Evolutionary conservation across 2,329 filamentous ascomycete species (phyloP), one percentile per base, ranked within the genome.

Genomic region (Botryotinia globosa): DNA sequence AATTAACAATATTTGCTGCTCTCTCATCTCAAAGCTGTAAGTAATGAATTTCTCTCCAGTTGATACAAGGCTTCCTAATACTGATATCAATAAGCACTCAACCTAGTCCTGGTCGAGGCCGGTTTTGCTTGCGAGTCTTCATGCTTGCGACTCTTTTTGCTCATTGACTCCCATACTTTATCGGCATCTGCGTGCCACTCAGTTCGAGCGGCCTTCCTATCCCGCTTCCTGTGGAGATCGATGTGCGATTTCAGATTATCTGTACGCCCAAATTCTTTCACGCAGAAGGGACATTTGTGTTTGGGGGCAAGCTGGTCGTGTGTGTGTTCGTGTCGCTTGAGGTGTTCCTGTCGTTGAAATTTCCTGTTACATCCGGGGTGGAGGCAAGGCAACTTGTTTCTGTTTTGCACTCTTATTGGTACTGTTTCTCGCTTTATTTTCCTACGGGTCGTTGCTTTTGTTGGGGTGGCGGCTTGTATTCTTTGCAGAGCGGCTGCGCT

Each of bases 331-430:
- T 86, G 85, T 18, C 85, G 79, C 78, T 85, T 85, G 29, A 85
- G 78, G 72, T 86, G 85, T 74, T 86, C 85, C 73, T 84, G 83
- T 65, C 85, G 78, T 79, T 84, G 84, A 77, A 86, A 86, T 8
- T 82, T 82, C 12, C 82, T 82, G 71, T 81, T 81, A 75, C 84
- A 85, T 12, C 82, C 83, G 2, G 81, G 80, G 64, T 82, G 81
- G 58, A 81, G 80, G 79, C 84, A 83, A 74, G 81, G 80, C 76
- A 83, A 82, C 48, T 82, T 81, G 3, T 85, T 80, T 77, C 82
- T 80, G 67, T 81, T 82, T 68, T 76, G 69, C 4, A 77, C 54
- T 18, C 56, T 37, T 18, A 76, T 75, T 25, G 51, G 54, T 22
- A 59, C 37, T 48, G 66, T 44, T 51, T 71, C 63, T 58, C 37